Evolutionary conservation across 1,139 yeast species (phyloP), one percentile per base, ranked within the genome.

Genomic region (Eremothecium cymbalariae): DNA sequence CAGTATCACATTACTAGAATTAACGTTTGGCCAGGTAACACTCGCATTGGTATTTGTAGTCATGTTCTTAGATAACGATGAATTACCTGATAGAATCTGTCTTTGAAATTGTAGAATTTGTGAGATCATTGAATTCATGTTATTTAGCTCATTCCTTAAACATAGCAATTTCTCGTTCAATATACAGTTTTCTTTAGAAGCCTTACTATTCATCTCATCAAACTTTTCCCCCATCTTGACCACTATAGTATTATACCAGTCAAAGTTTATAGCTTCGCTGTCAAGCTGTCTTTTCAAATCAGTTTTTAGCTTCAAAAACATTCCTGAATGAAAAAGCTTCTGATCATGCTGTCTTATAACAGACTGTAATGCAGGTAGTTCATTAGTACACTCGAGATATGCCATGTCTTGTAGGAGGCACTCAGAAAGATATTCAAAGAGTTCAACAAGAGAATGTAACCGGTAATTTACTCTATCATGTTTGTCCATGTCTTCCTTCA

Each of bases 381-480:
- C 36, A n/a, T 31, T 33, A n/a, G 39, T 33, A 26, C 42, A 38
- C 21, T 45, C 45, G 17, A 55, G 36, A 32, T 40, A 53, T 24
- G 48, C 45, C 21, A 56, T 32, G 40, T 56, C 61, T 34, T 56
- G 61, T 5, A 56, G 41, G 5, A 53, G 41, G 4, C 50, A 42
- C 14, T 40, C 45, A 3, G 51, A 59, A 37, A 56, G 42, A 32
- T 50, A 56, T 28, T 56, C 53, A 31, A 56, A 56, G 21, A 56
- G 34, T 40, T 56, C 61, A 27, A 51, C 46, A 15, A 56, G 37
- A 2, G 60, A 53, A 33, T 49, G 49, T 22, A 56, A 32, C 32
- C 47, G 47, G 38, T 56, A 56, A 33, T 55, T 55, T 3, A 57
- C 50, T 28, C 58, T 44, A 35, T 55, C 59, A 7, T 44, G 35